Conservation (phyloP, 139 green algal genomes). For the Yamagishiella unicocca region DNA sequence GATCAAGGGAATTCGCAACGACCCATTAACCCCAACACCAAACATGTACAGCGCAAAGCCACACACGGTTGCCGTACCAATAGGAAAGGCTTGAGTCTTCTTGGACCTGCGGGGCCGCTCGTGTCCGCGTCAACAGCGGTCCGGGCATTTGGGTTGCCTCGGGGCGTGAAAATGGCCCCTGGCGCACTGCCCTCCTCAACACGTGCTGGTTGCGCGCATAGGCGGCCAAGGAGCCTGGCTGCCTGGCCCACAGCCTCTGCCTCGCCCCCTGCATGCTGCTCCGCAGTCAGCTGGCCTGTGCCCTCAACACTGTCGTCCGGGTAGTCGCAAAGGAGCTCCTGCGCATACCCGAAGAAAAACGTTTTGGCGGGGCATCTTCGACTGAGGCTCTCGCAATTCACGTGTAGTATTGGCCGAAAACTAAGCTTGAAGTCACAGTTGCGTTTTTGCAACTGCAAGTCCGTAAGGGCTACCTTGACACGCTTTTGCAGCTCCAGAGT, state of each 20-base stretch:
- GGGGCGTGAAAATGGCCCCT: constrained; percentile 12
- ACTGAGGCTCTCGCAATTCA: too few species aligned
- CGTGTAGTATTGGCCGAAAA: too few species aligned
- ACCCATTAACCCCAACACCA: too few species aligned
- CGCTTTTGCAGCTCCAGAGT: neutral
- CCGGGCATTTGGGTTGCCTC: neutral
- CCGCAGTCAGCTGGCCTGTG: neutral
- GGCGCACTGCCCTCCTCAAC: neutral
- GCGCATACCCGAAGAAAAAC: neutral
- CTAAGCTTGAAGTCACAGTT: too few species aligned
- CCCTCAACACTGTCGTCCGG: neutral
- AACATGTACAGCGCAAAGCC: too few species aligned
- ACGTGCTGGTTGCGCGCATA: neutral
- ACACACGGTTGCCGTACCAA: too few species aligned
- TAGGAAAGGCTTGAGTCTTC: neutral
- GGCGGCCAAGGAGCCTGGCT: neutral
- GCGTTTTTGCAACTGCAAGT: too few species aligned
- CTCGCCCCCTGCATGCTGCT: neutral
- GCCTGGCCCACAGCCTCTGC: neutral
- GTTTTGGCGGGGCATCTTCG: too few species aligned
- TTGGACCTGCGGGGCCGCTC: neutral
- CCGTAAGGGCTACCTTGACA: constrained; percentile 18
- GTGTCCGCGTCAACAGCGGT: neutral
- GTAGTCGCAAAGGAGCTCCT: constrained; percentile 15
- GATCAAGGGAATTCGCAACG: too few species aligned